These are phyloP conservation scores for Trichoderma citrinoviride DNA, from an alignment of 2,329 filamentous ascomycete species.

Conservation along the genomic window DNA sequence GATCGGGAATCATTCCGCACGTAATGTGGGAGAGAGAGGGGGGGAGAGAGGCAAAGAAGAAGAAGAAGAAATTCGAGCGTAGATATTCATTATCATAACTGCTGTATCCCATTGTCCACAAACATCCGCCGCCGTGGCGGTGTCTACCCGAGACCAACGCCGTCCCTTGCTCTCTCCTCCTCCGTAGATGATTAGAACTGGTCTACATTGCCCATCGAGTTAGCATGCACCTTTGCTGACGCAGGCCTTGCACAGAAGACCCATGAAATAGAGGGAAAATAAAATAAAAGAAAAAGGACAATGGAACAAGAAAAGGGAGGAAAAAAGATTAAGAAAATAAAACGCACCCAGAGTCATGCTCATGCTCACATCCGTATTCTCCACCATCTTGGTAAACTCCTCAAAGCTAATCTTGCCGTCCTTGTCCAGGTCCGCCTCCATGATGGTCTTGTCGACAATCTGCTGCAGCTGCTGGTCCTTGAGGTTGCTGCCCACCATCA, in stretches of 20 bases:
- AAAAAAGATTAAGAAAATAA: not conserved
- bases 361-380: slow-evolving; percentile 80
- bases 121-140: slow-evolving; percentile 12
- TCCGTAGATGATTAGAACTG: slow-evolving; percentile 25
- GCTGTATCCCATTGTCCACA: slow-evolving; percentile 24
- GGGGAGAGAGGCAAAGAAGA: not conserved
- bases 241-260: not conserved
- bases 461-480: slow-evolving; percentile 99
- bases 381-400: slow-evolving; percentile 98
- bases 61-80: slow-evolving; percentile 14
- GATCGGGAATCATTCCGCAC: too few relatives aligned
- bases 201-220: slow-evolving; percentile 22
- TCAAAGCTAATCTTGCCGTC: slow-evolving; percentile 99
- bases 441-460: slow-evolving; percentile 99
- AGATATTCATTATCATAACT: slow-evolving; percentile 32
- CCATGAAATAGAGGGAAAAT: not conserved
- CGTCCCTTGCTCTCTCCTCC: not conserved
- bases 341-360: slow-evolving; percentile 68
- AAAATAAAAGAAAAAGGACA: not conserved
- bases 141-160: slow-evolving; percentile 25
- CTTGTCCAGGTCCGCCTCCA: slow-evolving; percentile 94
- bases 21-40: too few relatives aligned
- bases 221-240: not conserved
- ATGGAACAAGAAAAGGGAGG: not conserved
- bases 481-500: slow-evolving; percentile 99